Conservation (phyloP, 768 basidiomycete genomes). For the Amanita phalloides region DNA sequence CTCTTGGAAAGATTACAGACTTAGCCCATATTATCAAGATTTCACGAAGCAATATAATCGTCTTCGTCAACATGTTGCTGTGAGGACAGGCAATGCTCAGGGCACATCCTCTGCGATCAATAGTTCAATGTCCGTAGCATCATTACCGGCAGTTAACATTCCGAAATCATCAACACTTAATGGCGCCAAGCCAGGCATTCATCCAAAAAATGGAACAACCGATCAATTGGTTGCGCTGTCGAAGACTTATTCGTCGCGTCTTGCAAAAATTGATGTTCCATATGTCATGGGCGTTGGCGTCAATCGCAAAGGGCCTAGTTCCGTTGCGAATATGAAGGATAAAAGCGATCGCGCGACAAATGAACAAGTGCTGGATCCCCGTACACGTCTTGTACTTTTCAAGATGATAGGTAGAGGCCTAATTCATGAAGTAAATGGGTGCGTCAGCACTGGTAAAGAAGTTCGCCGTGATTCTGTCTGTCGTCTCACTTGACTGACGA, state of each 20-base stretch:
- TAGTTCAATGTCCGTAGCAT: constrained; percentile 37
- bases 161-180: constrained; percentile 25
- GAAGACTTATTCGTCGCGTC: constrained; percentile 57
- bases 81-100: constrained; percentile 61
- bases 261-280: constrained; percentile 67
- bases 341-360: constrained; percentile 94
- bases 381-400: constrained; percentile 90
- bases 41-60: constrained; percentile 99
- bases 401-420: constrained; percentile 92
- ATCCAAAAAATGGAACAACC: constrained; percentile 45
- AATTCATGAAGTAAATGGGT: constrained; percentile 87
- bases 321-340: constrained; percentile 84
- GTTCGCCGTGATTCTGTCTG: constrained; percentile 26
- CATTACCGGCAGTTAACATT: constrained; percentile 66
- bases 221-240: constrained; percentile 69
- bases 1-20: background rate
- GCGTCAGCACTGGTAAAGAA: constrained; percentile 97
- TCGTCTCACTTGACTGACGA: constrained; percentile 3
- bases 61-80: constrained; percentile 81
- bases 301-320: constrained; percentile 87
- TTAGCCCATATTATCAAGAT: constrained; percentile 38
- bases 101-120: constrained; percentile 44
- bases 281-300: constrained; percentile 64
- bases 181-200: constrained; percentile 10
- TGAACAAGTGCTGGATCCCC: constrained; percentile 93